A percentile compares a stretch with the other conserved stretches of the same genome.
These are phyloP conservation scores for Mycena alexandri DNA, from an alignment of 768 basidiomycete genomes.

Conservation along the genomic window DNA sequence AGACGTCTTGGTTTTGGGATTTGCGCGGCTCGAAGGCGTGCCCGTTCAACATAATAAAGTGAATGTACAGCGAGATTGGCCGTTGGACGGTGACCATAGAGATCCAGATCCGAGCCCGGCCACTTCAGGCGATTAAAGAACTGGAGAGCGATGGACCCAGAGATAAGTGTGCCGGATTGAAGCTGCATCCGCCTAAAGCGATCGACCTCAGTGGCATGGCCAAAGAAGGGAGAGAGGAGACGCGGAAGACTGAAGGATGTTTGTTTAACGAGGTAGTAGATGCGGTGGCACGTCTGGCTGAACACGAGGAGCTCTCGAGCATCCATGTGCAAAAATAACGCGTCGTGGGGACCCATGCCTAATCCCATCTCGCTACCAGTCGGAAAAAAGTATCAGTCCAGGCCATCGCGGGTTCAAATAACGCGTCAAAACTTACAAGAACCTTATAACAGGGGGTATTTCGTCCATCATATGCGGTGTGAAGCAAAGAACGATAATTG, in stretches of 20 bases:
- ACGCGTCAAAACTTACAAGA: conserved; percentile 2
- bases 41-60: conserved; percentile 39
- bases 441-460: background rate
- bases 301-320: conserved; percentile 1
- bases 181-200: conserved; percentile 42
- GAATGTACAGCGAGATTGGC: conserved; percentile 22
- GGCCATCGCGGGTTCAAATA: no score
- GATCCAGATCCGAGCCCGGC: conserved; percentile 62
- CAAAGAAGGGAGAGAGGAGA: conserved; percentile 18
- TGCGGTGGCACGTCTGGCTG: conserved; percentile 6
- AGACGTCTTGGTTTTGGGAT: conserved; percentile 5
- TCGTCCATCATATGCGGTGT: no score
- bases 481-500: no score
- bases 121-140: conserved; percentile 62
- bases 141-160: background rate
- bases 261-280: conserved; percentile 7
- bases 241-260: conserved; percentile 15
- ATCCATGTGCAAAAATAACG: conserved; percentile 9
- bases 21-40: conserved; percentile 39
- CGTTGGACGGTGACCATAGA: conserved; percentile 56
- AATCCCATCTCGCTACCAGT: conserved; percentile 3
- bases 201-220: conserved; percentile 28
- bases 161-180: background rate
- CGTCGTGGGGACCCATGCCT: conserved; percentile 21
- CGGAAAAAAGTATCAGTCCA: no score